A percentile compares a stretch with the other conserved stretches of the same genome.
Conservation (phyloP, 1,139 yeast species). For the Blastobotrys capitulatus region DNA sequence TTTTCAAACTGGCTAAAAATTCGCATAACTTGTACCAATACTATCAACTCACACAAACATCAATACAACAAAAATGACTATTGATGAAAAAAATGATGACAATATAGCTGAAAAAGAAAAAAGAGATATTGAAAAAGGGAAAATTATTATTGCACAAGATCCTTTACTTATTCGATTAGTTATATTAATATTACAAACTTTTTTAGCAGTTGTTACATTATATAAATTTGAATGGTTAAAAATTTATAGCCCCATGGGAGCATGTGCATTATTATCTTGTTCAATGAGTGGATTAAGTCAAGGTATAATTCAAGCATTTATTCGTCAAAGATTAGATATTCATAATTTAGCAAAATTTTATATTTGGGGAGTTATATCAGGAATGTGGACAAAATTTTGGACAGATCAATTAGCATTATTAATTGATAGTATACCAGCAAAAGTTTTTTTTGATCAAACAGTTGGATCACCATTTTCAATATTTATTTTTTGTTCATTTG, state of each 20-base stretch:
- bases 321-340: constrained; percentile 18
- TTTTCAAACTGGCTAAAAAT: no score
- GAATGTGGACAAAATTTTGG: constrained; percentile 37
- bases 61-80: not conserved
- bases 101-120: not conserved
- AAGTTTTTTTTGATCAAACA: constrained; percentile 31
- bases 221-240: constrained; percentile 16
- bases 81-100: not conserved
- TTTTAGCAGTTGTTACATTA: not conserved
- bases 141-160: not conserved
- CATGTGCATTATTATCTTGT: constrained; percentile 33
- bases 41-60: no score
- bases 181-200: not conserved
- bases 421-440: constrained; percentile 21
- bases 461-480: constrained; percentile 34
- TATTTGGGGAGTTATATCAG: constrained; percentile 36
- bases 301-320: constrained; percentile 29
- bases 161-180: not conserved
- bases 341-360: constrained; percentile 31
- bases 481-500: constrained; percentile 29
- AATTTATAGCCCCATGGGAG: constrained; percentile 26
- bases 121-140: constrained; percentile 1
- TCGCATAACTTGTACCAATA: no score
- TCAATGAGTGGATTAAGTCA: constrained; percentile 33
- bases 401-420: constrained; percentile 28